Evolutionary conservation across 2,329 filamentous ascomycete species (phyloP).

Genomic region (Curvularia lunata): DNA sequence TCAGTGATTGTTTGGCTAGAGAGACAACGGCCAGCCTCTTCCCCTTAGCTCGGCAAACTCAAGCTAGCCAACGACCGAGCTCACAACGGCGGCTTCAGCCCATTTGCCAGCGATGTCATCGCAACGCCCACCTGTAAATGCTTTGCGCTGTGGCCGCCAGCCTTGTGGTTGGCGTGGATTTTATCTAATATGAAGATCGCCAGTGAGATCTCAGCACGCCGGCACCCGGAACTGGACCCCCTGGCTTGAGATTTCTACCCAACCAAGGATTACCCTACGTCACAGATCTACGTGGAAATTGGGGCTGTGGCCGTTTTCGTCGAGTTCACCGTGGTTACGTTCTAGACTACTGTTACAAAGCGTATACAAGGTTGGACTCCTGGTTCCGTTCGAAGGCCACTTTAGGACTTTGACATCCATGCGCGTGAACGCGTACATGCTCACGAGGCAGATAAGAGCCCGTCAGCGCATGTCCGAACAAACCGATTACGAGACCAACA

Average conservation of each 20-base stretch:
- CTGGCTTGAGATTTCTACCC: background rate
- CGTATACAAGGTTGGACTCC: background rate
- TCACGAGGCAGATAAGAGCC: background rate
- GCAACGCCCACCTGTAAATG: background rate
- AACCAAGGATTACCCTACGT: background rate
- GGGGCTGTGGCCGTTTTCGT: background rate
- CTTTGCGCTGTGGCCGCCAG: slow-evolving; percentile 5
- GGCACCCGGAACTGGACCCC: slow-evolving; percentile 7
- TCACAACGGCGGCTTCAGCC: background rate
- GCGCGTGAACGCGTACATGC: background rate
- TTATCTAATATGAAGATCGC: slow-evolving; percentile 5
- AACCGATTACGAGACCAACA: background rate
- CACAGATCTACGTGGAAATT: background rate
- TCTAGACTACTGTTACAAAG: background rate
- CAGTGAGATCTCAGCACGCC: slow-evolving; percentile 10
- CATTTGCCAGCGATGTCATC: background rate
- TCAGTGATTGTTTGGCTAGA: slow-evolving; percentile 1
- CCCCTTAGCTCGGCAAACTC: background rate
- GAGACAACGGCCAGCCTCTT: background rate
- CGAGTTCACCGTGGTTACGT: background rate
- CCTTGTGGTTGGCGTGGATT: background rate
- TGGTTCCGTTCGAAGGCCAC: background rate
- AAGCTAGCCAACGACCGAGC: background rate
- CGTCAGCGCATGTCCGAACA: background rate
- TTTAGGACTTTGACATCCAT: background rate